A percentile compares a stretch with the other conserved stretches of the same genome.
These are phyloP conservation scores for Dendrobium officinale DNA, from an alignment of 106 monocot species.

Conservation along the genomic window DNA sequence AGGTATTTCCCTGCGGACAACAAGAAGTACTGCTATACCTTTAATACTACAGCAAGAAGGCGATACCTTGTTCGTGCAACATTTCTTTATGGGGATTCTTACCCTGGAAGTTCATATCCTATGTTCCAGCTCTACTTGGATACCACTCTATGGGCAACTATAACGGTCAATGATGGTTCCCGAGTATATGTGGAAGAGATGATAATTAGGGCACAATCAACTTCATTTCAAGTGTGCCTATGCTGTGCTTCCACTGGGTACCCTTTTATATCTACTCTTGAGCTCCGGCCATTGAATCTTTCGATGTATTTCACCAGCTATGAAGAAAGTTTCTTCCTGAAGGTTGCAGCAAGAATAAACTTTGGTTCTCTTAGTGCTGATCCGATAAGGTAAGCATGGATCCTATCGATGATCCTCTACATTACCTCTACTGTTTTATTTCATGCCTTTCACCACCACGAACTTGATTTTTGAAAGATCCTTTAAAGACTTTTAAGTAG, in stretches of 20 bases:
- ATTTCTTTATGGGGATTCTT: conserved; percentile 38
- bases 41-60: conserved; percentile 21
- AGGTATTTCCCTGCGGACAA: conserved; percentile 32
- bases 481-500: no score
- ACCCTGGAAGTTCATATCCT: conserved; percentile 27
- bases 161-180: conserved; percentile 26
- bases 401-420: not conserved
- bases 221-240: conserved; percentile 29
- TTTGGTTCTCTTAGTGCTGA: conserved; percentile 30
- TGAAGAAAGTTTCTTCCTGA: conserved; percentile 31
- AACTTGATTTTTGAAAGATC: no score
- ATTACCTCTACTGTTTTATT: not conserved
- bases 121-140: conserved; percentile 33
- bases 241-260: conserved; percentile 33
- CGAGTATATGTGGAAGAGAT: conserved; percentile 25
- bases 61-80: conserved; percentile 40
- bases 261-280: conserved; percentile 43
- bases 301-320: conserved; percentile 35
- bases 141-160: conserved; percentile 28
- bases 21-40: conserved; percentile 38
- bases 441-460: not conserved
- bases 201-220: conserved; percentile 27
- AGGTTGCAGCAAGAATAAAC: conserved; percentile 37
- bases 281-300: conserved; percentile 29
- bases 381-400: conserved; percentile 23